These are phyloP conservation scores for Croton setiger DNA, from an alignment of 441 rosid species.

Conservation along the genomic window DNA sequence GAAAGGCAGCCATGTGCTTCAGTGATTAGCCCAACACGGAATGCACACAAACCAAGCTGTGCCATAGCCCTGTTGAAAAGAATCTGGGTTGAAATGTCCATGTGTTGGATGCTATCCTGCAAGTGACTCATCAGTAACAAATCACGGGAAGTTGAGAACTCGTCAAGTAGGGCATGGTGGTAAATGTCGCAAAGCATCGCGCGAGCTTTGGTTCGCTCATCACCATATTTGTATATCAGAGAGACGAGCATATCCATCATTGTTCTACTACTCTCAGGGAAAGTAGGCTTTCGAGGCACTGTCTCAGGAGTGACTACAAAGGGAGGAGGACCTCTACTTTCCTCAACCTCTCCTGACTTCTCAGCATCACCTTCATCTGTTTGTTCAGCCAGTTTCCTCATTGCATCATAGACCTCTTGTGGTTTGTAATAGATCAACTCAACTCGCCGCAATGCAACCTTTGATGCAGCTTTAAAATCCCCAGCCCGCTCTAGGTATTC, in stretches of 20 bases:
- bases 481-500: conserved; percentile 50
- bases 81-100: conserved; percentile 77
- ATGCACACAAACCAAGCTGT: conserved; percentile 78
- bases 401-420: conserved; percentile 72
- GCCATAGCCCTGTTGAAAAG: conserved; percentile 89
- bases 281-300: conserved; percentile 69
- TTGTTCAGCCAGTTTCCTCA: conserved; percentile 69
- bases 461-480: conserved; percentile 58
- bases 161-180: conserved; percentile 58
- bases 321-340: conserved; percentile 43
- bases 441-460: conserved; percentile 58
- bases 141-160: conserved; percentile 64
- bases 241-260: conserved; percentile 69
- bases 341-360: conserved; percentile 38
- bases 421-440: conserved; percentile 76
- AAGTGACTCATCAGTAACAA: conserved; percentile 73
- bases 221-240: conserved; percentile 70
- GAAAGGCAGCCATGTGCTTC: conserved; percentile 69
- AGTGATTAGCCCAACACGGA: conserved; percentile 52
- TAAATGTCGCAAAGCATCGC: conserved; percentile 81
- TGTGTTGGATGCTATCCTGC: conserved; percentile 63
- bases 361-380: conserved; percentile 41
- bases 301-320: conserved; percentile 59
- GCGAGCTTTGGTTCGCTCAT: conserved; percentile 81
- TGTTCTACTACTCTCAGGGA: conserved; percentile 62